phyloP scores from a whole-genome alignment of 257 asterid species.

The Solanum etuberosum region DNA sequence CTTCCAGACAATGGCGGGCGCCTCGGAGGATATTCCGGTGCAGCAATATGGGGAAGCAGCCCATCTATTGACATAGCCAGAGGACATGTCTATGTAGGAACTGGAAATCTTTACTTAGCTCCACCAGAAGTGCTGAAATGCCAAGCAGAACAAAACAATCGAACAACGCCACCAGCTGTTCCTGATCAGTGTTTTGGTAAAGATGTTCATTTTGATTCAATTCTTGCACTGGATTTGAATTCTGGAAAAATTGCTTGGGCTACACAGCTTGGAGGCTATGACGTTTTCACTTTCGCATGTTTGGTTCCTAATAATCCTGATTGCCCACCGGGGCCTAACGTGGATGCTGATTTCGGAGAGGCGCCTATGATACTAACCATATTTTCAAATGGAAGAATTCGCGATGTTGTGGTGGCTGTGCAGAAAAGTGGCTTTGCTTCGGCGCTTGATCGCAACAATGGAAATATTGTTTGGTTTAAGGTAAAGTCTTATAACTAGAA shows the following conservation, averaged over 20 bases:
- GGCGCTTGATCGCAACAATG: conserved; percentile 51
- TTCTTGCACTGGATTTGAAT: conserved; percentile 38
- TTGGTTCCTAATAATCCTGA: conserved; percentile 53
- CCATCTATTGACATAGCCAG: conserved; percentile 47
- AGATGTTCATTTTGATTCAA: conserved; percentile 47
- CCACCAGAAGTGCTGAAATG: conserved; percentile 46
- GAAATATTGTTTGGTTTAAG: conserved; percentile 41
- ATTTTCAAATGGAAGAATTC: conserved; percentile 8
- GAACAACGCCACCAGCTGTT: conserved; percentile 28
- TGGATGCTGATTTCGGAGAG: conserved; percentile 84
- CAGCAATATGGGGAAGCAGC: conserved; percentile 78
- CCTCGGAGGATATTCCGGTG: conserved; percentile 52
- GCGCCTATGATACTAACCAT: conserved; percentile 63
- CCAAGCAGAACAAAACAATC: conserved; percentile 41
- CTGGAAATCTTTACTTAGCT: conserved; percentile 57
- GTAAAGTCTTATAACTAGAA: conserved; percentile 2
- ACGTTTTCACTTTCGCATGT: conserved; percentile 50
- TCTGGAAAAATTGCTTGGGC: conserved; percentile 53
- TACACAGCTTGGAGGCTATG: conserved; percentile 45
- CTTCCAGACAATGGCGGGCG: conserved; percentile 59
- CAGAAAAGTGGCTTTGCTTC: conserved; percentile 70
- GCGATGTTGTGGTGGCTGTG: conserved; percentile 59
- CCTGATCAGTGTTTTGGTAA: conserved; percentile 43
- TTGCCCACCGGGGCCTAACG: conserved; percentile 61
- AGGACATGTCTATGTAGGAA: conserved; percentile 36